Conservation (phyloP, 1,284 basidiomycete species). For the Cerrena zonata region DNA sequence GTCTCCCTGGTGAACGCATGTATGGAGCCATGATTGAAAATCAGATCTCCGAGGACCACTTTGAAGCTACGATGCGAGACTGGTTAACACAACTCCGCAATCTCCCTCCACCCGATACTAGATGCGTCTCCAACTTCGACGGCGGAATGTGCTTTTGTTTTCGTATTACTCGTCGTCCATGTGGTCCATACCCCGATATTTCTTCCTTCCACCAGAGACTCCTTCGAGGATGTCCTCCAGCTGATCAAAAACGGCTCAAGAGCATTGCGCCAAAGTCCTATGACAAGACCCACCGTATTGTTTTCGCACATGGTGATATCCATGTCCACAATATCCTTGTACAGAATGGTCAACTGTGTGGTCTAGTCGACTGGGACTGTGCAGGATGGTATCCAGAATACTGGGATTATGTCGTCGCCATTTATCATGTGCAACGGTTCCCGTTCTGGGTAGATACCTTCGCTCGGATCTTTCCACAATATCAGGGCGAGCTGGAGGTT, state of each 20-base stretch:
- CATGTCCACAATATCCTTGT: constrained; percentile 6
- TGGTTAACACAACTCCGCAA: constrained; percentile 8
- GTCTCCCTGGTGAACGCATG: constrained; percentile 1
- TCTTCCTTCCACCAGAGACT: background rate
- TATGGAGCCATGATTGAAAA: no score
- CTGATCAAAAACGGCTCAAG: no score
- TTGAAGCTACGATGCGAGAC: constrained; percentile 1
- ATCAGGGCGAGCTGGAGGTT: background rate
- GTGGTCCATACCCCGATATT: constrained; percentile 2
- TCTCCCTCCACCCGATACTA: constrained; percentile 8
- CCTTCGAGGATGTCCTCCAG: background rate
- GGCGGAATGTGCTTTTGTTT: constrained; percentile 6
- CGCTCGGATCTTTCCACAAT: background rate
- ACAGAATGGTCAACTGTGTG: constrained; percentile 4
- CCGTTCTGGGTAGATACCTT: background rate
- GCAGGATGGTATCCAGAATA: constrained; percentile 11
- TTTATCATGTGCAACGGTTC: background rate
- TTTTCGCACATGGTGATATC: constrained; percentile 9
- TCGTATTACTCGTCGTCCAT: constrained; percentile 1
- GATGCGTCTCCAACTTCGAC: constrained; percentile 8
- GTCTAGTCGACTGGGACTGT: constrained; percentile 13
- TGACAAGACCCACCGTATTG: background rate
- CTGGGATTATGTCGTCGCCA: constrained; percentile 10
- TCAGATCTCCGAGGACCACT: no score
- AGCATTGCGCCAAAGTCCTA: background rate